Percentiles rank a stretch among this genome's conserved stretches.
phyloP scores from a whole-genome alignment of 495 filamentous ascomycete species.

The Talaromyces nanjingensis region DNA sequence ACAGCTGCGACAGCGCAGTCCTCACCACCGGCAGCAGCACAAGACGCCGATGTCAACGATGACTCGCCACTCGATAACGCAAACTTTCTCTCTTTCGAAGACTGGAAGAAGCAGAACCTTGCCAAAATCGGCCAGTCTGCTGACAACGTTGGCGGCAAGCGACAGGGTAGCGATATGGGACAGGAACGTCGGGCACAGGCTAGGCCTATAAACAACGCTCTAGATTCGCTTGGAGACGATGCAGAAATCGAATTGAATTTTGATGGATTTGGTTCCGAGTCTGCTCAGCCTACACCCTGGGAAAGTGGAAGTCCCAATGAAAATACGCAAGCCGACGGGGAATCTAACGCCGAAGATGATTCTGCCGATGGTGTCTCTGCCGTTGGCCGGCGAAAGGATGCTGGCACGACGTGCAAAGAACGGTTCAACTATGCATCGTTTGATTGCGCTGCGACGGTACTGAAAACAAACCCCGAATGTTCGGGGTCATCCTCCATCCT shows the following conservation, averaged over 20 bases:
- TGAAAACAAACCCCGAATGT: constrained; percentile 79
- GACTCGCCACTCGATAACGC: constrained; percentile 72
- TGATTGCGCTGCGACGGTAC: constrained; percentile 87
- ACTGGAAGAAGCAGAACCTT: constrained; percentile 95
- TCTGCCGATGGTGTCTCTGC: constrained; percentile 35
- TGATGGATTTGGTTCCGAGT: constrained; percentile 53
- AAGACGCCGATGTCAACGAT: constrained; percentile 3
- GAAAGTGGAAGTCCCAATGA: constrained; percentile 25
- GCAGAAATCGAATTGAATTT: constrained; percentile 88
- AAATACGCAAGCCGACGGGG: constrained; percentile 12
- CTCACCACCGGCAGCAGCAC: not conserved
- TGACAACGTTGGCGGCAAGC: constrained; percentile 54
- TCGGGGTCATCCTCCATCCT: constrained; percentile 82
- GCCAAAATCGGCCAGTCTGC: constrained; percentile 79
- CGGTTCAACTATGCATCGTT: constrained; percentile 96
- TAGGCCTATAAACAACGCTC: constrained; percentile 51
- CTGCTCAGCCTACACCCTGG: constrained; percentile 31
- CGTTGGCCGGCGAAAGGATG: constrained; percentile 68
- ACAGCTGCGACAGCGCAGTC: not conserved
- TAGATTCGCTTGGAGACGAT: constrained; percentile 79
- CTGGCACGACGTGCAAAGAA: constrained; percentile 91
- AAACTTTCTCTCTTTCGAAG: constrained; percentile 93
- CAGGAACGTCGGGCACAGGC: constrained; percentile 42
- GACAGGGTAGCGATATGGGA: constrained; percentile 28
- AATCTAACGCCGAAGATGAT: constrained; percentile 25